Conservation (phyloP, 2,329 filamentous ascomycete genomes). For the Domatiomyces catenatus region DNA sequence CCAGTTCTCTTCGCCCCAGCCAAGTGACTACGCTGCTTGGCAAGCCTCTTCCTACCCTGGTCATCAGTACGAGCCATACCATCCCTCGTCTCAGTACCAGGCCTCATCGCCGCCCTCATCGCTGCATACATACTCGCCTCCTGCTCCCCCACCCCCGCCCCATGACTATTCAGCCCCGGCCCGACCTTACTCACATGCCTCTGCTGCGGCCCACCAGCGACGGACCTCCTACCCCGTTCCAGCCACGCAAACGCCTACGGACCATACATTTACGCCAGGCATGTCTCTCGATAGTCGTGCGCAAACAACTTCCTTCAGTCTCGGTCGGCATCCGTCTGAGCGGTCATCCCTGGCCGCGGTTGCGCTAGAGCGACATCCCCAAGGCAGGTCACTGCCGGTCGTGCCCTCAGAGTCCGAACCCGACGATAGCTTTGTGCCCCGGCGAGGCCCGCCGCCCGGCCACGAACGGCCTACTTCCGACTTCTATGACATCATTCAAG, state of each 20-base stretch:
- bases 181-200: constrained; percentile 17
- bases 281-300: constrained; percentile 18
- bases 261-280: constrained; percentile 12
- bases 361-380: constrained; percentile 41
- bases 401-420: constrained; percentile 35
- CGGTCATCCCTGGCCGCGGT: constrained; percentile 37
- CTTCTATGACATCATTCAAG: constrained; percentile 43
- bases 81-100: constrained; percentile 7
- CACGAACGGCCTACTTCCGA: constrained; percentile 14
- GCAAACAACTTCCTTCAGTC: constrained; percentile 21
- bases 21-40: constrained; percentile 1
- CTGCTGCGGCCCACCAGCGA: constrained; percentile 11
- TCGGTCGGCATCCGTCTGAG: constrained; percentile 35
- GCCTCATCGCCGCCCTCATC: constrained; percentile 26
- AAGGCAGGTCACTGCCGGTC: constrained; percentile 43
- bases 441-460: constrained; percentile 9
- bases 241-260: constrained; percentile 10
- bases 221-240: constrained; percentile 7
- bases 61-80: constrained; percentile 1
- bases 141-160: constrained; percentile 27
- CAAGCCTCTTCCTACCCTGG: constrained; percentile 7
- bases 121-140: constrained; percentile 13
- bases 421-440: constrained; percentile 13
- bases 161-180: constrained; percentile 26
- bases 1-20: constrained; percentile 18